Conservation (phyloP, 306 rosid genomes). For the Sindora glabra region DNA sequence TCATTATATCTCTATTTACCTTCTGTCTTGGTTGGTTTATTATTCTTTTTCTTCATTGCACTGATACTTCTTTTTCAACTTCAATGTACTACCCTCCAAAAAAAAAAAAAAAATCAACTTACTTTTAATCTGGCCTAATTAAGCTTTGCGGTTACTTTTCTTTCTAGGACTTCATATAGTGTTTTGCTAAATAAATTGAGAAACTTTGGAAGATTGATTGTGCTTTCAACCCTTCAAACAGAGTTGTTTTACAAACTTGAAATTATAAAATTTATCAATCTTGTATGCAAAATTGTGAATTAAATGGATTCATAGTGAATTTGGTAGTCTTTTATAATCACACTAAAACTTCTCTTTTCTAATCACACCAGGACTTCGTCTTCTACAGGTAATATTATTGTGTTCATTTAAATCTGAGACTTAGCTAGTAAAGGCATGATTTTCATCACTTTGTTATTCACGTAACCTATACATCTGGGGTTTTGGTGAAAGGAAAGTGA, state of each 20-base stretch:
- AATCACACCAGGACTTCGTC: background rate
- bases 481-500: too few relatives aligned
- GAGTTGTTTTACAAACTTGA: background rate
- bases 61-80: too few relatives aligned
- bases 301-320: background rate
- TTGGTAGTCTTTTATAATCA: background rate
- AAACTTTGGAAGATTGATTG: background rate
- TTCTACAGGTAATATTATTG: background rate
- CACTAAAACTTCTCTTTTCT: background rate
- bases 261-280: background rate
- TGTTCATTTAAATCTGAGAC: background rate
- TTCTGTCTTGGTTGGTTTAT: too few relatives aligned
- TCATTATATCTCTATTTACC: too few relatives aligned
- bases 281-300: background rate
- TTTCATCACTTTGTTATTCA: background rate
- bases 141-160: background rate
- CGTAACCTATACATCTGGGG: too few relatives aligned
- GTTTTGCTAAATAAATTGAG: background rate
- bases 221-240: background rate
- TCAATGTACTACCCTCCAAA: too few relatives aligned
- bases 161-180: background rate
- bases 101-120: too few relatives aligned
- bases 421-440: background rate
- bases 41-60: too few relatives aligned
- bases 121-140: too few relatives aligned